Percentiles rank a stretch among this genome's conserved stretches.
phyloP scores from a whole-genome alignment of 2,329 filamentous ascomycete species.

The Botrytis aclada region DNA sequence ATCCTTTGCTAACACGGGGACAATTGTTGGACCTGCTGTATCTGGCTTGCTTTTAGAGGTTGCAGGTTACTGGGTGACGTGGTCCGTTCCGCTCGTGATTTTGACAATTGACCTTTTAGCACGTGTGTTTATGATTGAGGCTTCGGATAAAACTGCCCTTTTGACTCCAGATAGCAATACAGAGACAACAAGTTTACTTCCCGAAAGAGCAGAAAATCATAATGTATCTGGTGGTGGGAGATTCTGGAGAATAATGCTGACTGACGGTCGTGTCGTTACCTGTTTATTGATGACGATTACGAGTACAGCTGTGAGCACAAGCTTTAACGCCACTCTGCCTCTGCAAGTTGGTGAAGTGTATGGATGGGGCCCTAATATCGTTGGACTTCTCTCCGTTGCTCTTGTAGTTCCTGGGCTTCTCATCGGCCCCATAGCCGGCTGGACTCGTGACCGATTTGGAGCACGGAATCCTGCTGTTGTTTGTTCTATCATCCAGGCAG shows the following conservation, averaged over 20 bases:
- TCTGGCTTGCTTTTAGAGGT: constrained; percentile 3
- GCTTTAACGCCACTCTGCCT: not conserved
- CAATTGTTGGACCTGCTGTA: not conserved
- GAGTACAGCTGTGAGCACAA: not conserved
- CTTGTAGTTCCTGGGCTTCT: not conserved
- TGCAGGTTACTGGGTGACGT: not conserved
- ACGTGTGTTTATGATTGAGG: not conserved
- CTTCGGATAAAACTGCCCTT: not conserved
- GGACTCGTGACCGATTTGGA: not conserved
- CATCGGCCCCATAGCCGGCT: not conserved
- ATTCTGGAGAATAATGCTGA: constrained; percentile 5
- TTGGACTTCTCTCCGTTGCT: not conserved
- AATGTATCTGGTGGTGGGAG: not conserved
- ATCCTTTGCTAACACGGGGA: constrained; percentile 2
- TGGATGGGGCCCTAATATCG: not conserved
- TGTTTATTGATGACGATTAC: not conserved
- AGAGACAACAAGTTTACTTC: too few species aligned
- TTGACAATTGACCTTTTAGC: constrained; percentile 1
- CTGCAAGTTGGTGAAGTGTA: not conserved
- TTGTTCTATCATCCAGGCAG: not conserved
- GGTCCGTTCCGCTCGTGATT: not conserved
- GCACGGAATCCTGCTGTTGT: not conserved
- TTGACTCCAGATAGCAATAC: not conserved
- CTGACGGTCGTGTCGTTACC: not conserved
- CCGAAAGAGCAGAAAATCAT: not conserved